Evolutionary conservation across 768 basidiomycete species (phyloP).

Genomic region (Leccinum obscurum): DNA sequence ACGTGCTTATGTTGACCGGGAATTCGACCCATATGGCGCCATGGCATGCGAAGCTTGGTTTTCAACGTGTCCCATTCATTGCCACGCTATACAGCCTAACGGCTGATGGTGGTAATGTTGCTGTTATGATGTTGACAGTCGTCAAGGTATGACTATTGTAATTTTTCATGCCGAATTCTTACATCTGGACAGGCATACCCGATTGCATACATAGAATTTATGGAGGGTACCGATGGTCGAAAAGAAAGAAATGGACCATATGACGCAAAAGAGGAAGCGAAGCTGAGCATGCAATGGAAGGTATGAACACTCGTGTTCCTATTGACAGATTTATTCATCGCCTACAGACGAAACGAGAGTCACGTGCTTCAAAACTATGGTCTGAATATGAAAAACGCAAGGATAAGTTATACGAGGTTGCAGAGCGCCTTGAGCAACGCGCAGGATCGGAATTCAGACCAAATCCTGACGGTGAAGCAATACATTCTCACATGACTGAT

Average conservation of each 20-base stretch:
- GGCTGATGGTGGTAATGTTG: conserved; percentile 75
- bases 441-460: conserved; percentile 48
- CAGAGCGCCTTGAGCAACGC: conserved; percentile 62
- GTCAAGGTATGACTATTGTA: conserved; percentile 48
- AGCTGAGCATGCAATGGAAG: conserved; percentile 65
- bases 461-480: conserved; percentile 40
- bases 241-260: conserved; percentile 60
- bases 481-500: background rate
- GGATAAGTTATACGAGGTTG: conserved; percentile 53
- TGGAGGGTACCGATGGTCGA: conserved; percentile 48
- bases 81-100: conserved; percentile 79
- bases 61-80: conserved; percentile 62
- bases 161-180: background rate
- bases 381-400: conserved; percentile 58
- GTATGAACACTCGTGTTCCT: conserved; percentile 39
- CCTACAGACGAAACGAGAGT: conserved; percentile 55
- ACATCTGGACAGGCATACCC: conserved; percentile 55
- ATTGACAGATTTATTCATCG: conserved; percentile 5
- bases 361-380: conserved; percentile 57
- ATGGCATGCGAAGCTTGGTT: conserved; percentile 90
- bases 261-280: conserved; percentile 67
- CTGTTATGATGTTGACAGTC: conserved; percentile 73
- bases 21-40: conserved; percentile 85
- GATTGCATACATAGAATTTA: conserved; percentile 76
- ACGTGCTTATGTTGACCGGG: conserved; percentile 66